Base-by-base conservation (phyloP, 1,284 basidiomycete species). In the Entoloma clypeatum region DNA sequence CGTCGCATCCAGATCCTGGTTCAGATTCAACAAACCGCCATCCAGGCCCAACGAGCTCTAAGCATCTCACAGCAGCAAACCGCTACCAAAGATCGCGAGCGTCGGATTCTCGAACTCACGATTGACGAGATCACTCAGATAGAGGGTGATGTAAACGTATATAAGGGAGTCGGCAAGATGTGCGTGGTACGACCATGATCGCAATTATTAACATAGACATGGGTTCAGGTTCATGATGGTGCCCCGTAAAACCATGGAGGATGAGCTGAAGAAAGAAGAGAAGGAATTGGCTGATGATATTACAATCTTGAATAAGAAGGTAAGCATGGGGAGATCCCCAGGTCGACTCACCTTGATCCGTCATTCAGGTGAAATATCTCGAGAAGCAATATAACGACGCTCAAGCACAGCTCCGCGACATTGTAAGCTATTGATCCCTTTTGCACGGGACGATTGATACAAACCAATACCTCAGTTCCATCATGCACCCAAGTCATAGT, bases 101-200 rank as follows among this genome's bases (percentile, higher is more conserved):
- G 84, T 26, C 79, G 85, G 48, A 91, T 93, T 38, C 66, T 93
- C n/a, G 86, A 92, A 61, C 72, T 94, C 13, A 93, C 91, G 0
- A 84, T 85, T 44, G 77, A 81, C 52, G 87, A 91, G 60, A 79
- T 89, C 46, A 69, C 69, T 29, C 66, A 69, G 16, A 72, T 89
- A 35, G 69, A 78, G 48, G 72, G 75, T 16, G 74, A 84, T 47
- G 81, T 86, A 5, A 88, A 83, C 54, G 66, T 93, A 54, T 94
- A 92, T 67, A 89, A 86, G 55, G 91, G 91, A 33, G 87, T 94
- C 36, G 92, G 92, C 29, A 94, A 94, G 67, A 92, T 92, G 92
- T 92, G 50, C 50, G 80, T 36, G 23, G 13, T 36, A 19, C 36
- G 28, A 43, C 32, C 5, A n/a, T 3, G 31, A 33, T 36, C 11